Base-by-base conservation (phyloP, 805 yeast species). In the Kazachstania viticola region DNA sequence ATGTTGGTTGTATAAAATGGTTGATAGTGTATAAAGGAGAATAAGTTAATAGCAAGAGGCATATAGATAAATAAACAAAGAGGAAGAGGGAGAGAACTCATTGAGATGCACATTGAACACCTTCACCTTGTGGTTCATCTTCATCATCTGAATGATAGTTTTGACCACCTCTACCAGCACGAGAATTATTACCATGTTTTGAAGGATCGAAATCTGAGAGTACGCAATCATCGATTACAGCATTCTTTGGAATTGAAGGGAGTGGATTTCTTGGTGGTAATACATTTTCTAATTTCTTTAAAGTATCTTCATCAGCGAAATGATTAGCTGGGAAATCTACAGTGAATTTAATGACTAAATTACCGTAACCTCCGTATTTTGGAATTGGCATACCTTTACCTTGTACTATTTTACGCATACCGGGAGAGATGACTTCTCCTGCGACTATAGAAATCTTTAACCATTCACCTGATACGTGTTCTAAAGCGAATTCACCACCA, bases 301-400 rank as follows among this genome's bases (percentile, higher is more conserved):
- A 67, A 51, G 78, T 69, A 32, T 75, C 84, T 57, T 81, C 95
- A 38, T 69, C 50, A 30, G 94, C 69, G 55, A 82, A 84, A 52
- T 77, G 69, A 33, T 67, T 60, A 32, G 56, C 54, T 43, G 99
- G 99, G 83, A 91, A 91, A 55, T 80, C 84, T 50, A 91, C 71
- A 43, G 74, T 75, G 63, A 91, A 91, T 55, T 81, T 78, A 46
- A 91, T 64, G 49, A 82, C 74, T 64, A 91, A 69, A 64, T 84
- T 75, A 61, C 99, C 99, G 50, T 58, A 68, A 41, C 85, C 83
- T 57, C 94, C 94, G 56, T 72, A 78, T 62, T 91, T 76, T 62
- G 69, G 78, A 44, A 88, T 65, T 45, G 98, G 99, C 98, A 91
- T 91, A 75, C 99, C 99, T 62, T 88, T 87, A 49, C 77, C 83